Evolutionary conservation across 768 basidiomycete genomes (phyloP).

Genomic region (Saitozyma sp.): DNA sequence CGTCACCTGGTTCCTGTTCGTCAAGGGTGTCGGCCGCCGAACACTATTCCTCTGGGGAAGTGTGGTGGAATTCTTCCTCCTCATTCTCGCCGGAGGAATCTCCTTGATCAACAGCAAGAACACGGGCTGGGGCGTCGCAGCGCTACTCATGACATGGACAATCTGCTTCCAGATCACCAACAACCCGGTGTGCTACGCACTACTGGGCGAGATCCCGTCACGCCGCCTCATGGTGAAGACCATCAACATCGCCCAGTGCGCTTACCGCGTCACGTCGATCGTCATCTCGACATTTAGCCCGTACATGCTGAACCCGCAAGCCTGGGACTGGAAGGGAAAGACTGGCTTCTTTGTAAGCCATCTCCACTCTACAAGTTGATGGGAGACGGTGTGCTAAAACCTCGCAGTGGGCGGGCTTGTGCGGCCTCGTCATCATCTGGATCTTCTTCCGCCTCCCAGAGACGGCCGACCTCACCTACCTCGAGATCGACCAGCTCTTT

Average conservation of each 20-base stretch:
- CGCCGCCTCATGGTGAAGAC: slow-evolving; percentile 37
- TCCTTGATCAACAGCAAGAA: too few relatives aligned
- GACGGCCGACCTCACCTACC: background rate
- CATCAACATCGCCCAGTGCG: slow-evolving; percentile 29
- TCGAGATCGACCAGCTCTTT: too few relatives aligned
- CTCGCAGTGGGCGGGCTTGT: slow-evolving; percentile 10
- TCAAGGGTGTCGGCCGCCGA: slow-evolving; percentile 49
- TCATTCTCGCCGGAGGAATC: slow-evolving; percentile 44
- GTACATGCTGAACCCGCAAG: slow-evolving; percentile 35
- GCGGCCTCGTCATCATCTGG: slow-evolving; percentile 14
- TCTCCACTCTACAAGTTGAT: background rate
- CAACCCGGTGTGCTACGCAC: slow-evolving; percentile 1
- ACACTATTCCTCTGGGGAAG: slow-evolving; percentile 53
- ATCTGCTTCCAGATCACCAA: slow-evolving; percentile 47
- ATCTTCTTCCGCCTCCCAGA: slow-evolving; percentile 21
- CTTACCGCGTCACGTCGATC: slow-evolving; percentile 28
- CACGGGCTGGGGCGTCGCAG: too few relatives aligned
- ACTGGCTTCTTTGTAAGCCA: slow-evolving; percentile 27
- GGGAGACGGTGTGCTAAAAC: too few relatives aligned
- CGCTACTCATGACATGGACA: too few relatives aligned
- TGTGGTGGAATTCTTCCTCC: slow-evolving; percentile 36
- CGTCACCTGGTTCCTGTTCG: slow-evolving; percentile 52
- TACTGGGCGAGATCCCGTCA: slow-evolving; percentile 29
- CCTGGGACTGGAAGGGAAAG: slow-evolving; percentile 42
- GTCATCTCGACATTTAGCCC: slow-evolving; percentile 24